Evolutionary conservation across 805 yeast species (phyloP), one percentile per base, ranked within the genome.

Genomic region (Candida chilensis): DNA sequence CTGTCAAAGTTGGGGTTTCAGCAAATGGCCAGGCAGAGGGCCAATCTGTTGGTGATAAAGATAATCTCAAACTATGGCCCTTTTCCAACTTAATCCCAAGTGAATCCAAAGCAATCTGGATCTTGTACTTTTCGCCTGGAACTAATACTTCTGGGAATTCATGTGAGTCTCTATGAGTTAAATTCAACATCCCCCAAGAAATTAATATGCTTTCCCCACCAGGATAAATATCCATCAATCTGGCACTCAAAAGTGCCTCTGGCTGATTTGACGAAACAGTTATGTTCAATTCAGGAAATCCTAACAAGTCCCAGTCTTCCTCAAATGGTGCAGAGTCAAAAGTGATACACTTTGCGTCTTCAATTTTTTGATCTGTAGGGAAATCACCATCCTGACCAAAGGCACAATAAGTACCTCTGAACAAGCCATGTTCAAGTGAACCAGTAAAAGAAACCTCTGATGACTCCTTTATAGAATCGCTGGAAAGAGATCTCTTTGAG

Each of bases 121-220:
- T 45, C 11, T 56, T 50, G 33, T 63, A 63, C 22, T 41, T 44
- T 27, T 53, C 28, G 5, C 50, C 57, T 5, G 50, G 45, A 17
- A 36, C 43, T 31, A 64, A 39, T 29, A 37, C 39, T 32, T 49
- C 52, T n/a, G 71, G 71, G 32, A 38, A 42, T 37, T 64, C 70
- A 36, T 58, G 55, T 1, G 65, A 57, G 16, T 61, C 50, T 31
- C 60, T 50, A 41, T 63, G 67, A 1, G 62, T 44, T 26, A 64
- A 37, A 33, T 65, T 65, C 32, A 63, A 40, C 36, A 58, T 60
- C n/a, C 70, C 71, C 71, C 71, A 64, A 1, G 66, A 57, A n/a
- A 65, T 40, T 25, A 65, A 40, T 8, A 57, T 52, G 32, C 48
- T 42, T 30, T 59, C 60, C 11, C 54, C 54, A 13, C 50, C 44